Percentiles rank a stretch among this genome's conserved stretches.
phyloP scores from a whole-genome alignment of 2,329 filamentous ascomycete genomes.

The Thelonectria blattea region DNA sequence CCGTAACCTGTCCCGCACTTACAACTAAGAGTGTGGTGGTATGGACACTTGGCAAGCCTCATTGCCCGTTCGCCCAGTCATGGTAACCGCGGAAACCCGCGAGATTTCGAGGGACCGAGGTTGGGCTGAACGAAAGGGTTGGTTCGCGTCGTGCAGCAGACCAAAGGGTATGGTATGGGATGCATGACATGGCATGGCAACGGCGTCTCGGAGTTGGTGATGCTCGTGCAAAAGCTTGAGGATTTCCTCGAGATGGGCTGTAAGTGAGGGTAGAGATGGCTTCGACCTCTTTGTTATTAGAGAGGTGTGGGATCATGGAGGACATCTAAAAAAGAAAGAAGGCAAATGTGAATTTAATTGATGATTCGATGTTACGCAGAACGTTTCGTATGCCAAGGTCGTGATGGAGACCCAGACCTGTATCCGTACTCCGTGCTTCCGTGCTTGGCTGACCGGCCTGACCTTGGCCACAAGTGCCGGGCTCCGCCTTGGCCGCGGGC shows the following conservation, averaged over 20 bases:
- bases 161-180: conserved; percentile 38
- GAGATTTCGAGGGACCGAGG: conserved; percentile 25
- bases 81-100: conserved; percentile 18
- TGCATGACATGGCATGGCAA: conserved; percentile 51
- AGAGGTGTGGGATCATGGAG: conserved; percentile 31
- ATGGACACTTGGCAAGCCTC: conserved; percentile 33
- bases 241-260: conserved; percentile 39
- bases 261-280: conserved; percentile 37
- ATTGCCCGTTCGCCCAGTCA: conserved; percentile 31
- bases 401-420: neutral
- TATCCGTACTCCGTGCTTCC: neutral
- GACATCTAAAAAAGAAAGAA: conserved; percentile 30
- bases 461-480: conserved; percentile 14
- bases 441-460: neutral
- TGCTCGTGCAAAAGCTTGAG: conserved; percentile 41
- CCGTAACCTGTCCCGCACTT: conserved; percentile 93
- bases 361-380: conserved; percentile 17
- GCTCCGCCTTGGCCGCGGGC: conserved; percentile 16
- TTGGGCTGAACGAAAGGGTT: conserved; percentile 34
- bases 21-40: conserved; percentile 58
- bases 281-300: conserved; percentile 31
- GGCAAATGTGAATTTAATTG: conserved; percentile 28
- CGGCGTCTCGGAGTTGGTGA: conserved; percentile 52
- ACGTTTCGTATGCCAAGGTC: conserved; percentile 5
- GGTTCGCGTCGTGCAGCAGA: conserved; percentile 40